phyloP scores from a whole-genome alignment of 805 yeast genomes.

The Candida pseudofarinosa region DNA sequence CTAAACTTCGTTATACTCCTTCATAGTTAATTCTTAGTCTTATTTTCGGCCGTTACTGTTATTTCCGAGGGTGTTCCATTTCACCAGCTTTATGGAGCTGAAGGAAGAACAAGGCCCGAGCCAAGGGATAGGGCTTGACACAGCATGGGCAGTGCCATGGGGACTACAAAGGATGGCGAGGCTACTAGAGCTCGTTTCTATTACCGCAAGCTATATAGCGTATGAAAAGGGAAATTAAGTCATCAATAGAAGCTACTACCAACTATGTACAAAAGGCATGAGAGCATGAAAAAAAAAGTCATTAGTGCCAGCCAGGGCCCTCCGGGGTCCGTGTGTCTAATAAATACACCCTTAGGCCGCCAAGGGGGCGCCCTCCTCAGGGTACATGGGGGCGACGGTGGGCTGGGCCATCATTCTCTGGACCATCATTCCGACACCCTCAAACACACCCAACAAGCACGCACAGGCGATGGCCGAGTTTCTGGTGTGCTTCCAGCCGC shows the following conservation, averaged over 20 bases:
- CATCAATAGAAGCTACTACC: not conserved
- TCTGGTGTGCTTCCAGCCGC: conserved; percentile 96
- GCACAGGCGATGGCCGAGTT: conserved; percentile 98
- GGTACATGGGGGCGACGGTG: conserved; percentile 43
- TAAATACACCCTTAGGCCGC: conserved; percentile 25
- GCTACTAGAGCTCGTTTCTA: not conserved
- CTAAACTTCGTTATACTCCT: too few relatives aligned
- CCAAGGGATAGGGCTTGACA: too few relatives aligned
- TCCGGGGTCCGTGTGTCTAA: not conserved
- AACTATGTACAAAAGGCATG: not conserved
- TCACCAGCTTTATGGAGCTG: too few relatives aligned
- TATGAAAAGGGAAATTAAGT: not conserved
- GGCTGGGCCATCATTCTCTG: conserved; percentile 84
- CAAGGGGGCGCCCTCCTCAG: conserved; percentile 36
- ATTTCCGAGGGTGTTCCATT: not conserved
- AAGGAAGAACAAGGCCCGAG: too few relatives aligned
- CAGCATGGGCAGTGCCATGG: too few relatives aligned
- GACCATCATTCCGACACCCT: conserved; percentile 97
- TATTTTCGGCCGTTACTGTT: not conserved
- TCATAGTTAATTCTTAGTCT: too few relatives aligned
- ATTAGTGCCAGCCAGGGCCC: not conserved
- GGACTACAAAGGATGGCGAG: too few relatives aligned
- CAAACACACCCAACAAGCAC: conserved; percentile 91
- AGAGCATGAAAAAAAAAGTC: not conserved
- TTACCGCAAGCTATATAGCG: not conserved